Evolutionary conservation across 768 basidiomycete species (phyloP), one percentile per base, ranked within the genome.

Genomic region (Mycena crocata): DNA sequence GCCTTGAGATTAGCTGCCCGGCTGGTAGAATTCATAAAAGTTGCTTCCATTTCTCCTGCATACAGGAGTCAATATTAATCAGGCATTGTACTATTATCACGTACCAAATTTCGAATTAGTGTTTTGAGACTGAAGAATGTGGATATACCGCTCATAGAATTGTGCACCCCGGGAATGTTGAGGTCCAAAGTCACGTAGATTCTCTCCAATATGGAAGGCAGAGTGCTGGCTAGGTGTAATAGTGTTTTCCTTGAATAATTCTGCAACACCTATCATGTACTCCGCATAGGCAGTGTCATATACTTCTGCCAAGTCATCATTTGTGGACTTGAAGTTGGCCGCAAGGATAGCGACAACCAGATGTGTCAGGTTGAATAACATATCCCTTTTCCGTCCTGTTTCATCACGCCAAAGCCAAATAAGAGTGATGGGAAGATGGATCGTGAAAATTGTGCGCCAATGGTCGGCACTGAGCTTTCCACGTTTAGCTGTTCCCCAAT

Each of bases 391-490:
- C 0, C 74, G 69, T 1, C 67, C 65, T 9, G 56, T 46, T n/a
- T 71, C 64, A 19, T 50, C 23, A 1, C 74, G 72, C 82, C 81
- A 83, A 1, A 81, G 66, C 8, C 78, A 71, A 17, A 79, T 74
- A 2, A 83, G 69, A 3, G 78, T 80, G 37, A 82, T 73, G 0
- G 73, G 70, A 0, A 82, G 61, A 58, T 80, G 75, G 14, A 83
- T 71, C 0, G 74, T 73, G 60, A 76, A 77, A 4, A 76, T 65
- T 3, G 73, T 72, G 5, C 77, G 60, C 79, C 80, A 83, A 39
- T 83, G 76, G 48, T 81, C 75, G 0, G 80, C 80, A 35, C 69
- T 74, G 9, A 78, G 74, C 51, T 79, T 79, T 19, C 77, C 77
- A 1, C 69, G 54, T 57, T 74, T 12, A 35, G 62, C 30, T 52